A percentile compares a stretch with the other conserved stretches of the same genome.
Conservation (phyloP, 805 yeast species). For the Sugiyamaella lignohabitans region DNA sequence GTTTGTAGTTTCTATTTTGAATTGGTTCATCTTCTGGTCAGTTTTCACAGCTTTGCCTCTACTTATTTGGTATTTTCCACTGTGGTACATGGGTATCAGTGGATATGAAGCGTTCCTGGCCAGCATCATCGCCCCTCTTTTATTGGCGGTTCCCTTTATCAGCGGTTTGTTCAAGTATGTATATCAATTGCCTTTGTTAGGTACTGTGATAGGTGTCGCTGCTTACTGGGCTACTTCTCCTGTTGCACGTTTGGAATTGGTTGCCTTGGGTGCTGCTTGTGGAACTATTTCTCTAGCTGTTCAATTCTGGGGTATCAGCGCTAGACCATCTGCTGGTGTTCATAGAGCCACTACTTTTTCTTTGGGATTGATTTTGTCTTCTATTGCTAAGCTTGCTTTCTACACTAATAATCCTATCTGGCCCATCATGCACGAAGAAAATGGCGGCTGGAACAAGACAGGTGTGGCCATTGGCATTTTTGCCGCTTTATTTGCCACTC, state of each 20-base stretch:
- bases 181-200: conserved; percentile 46
- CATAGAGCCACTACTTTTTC: conserved; percentile 52
- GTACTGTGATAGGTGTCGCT: conserved; percentile 63
- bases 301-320: conserved; percentile 41
- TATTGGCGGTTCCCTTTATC: conserved; percentile 44
- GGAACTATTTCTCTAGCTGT: conserved; percentile 52
- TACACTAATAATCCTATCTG: conserved; percentile 91
- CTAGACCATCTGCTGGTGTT: conserved; percentile 28
- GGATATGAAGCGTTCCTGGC: conserved; percentile 79
- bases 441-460: conserved; percentile 78
- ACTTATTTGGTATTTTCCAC: conserved; percentile 93
- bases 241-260: conserved; percentile 55
- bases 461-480: conserved; percentile 60
- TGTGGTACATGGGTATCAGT: conserved; percentile 96
- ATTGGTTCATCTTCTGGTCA: conserved; percentile 82
- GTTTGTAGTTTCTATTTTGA: conserved; percentile 37
- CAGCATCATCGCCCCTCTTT: conserved; percentile 47
- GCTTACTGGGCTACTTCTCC: conserved; percentile 67
- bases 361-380: conserved; percentile 66
- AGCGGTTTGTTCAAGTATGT: conserved; percentile 34
- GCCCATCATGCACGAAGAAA: conserved; percentile 83
- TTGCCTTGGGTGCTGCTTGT: conserved; percentile 62
- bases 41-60: conserved; percentile 72
- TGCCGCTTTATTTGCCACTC: conserved; percentile 59
- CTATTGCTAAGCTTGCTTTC: conserved; percentile 65